These are phyloP conservation scores for Chlorencoelia australis DNA, from an alignment of 2,329 filamentous ascomycete species.

Conservation along the genomic window DNA sequence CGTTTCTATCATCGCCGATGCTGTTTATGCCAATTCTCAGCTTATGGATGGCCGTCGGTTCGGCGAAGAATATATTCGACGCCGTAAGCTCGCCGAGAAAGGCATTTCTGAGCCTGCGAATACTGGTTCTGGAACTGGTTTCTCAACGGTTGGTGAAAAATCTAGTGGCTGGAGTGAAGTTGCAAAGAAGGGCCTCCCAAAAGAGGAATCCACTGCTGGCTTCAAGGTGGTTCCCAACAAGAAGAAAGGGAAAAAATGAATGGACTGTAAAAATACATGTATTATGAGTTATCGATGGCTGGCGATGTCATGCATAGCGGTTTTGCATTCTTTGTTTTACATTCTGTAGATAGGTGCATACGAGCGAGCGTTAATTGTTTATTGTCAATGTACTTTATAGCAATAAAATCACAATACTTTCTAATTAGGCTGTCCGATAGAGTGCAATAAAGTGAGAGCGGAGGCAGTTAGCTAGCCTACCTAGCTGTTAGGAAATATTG, in stretches of 20 bases:
- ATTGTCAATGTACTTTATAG: too few species aligned
- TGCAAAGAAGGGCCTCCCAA: slow-evolving; percentile 72
- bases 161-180: slow-evolving; percentile 91
- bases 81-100: slow-evolving; percentile 87
- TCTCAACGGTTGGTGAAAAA: slow-evolving; percentile 33
- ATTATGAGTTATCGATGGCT: slow-evolving; percentile 16
- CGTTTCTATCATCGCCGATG: slow-evolving; percentile 74
- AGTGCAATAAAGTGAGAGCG: too few species aligned
- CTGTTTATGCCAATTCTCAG: slow-evolving; percentile 75
- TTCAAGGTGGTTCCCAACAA: slow-evolving; percentile 89
- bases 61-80: slow-evolving; percentile 85
- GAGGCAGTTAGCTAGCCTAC: too few species aligned
- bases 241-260: slow-evolving; percentile 78
- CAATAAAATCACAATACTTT: too few species aligned
- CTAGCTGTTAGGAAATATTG: not conserved
- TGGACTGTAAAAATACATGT: slow-evolving; percentile 17
- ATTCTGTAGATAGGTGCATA: not conserved
- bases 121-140: slow-evolving; percentile 39
- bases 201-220: slow-evolving; percentile 33
- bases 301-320: slow-evolving; percentile 13
- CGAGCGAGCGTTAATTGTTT: not conserved
- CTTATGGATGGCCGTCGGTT: slow-evolving; percentile 92
- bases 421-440: too few species aligned
- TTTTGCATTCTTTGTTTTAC: slow-evolving; percentile 7
- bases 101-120: slow-evolving; percentile 65